phyloP scores from a whole-genome alignment of 164 flowering plant species.

The Tetracentron sinense region DNA sequence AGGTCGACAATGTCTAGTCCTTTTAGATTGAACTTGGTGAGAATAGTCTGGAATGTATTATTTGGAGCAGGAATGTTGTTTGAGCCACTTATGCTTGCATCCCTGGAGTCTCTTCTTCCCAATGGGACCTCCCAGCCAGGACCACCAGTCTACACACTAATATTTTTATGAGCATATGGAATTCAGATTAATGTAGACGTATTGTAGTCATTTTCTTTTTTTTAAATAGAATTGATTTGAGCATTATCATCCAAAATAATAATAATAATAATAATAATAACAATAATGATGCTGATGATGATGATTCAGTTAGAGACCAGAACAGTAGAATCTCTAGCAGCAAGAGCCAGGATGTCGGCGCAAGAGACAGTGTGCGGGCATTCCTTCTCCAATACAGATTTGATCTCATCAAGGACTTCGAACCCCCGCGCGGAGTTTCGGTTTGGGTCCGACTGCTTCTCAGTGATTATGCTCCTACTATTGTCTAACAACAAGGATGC shows the following conservation, averaged over 20 bases:
- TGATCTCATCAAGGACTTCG: slow-evolving; percentile 14
- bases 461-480: slow-evolving; percentile 2
- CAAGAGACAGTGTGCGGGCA: slow-evolving; percentile 25
- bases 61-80: background rate
- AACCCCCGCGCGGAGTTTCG: slow-evolving; percentile 11
- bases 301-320: background rate
- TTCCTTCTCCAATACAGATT: slow-evolving; percentile 12
- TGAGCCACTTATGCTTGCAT: background rate
- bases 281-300: background rate
- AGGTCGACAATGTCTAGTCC: background rate
- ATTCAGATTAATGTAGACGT: background rate
- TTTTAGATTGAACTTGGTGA: background rate
- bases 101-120: background rate
- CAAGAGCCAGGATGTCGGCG: slow-evolving; percentile 28
- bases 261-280: too few relatives aligned
- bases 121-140: background rate
- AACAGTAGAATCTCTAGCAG: slow-evolving; percentile 21
- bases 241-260: too few relatives aligned
- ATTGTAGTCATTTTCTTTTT: background rate
- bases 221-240: too few relatives aligned
- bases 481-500: slow-evolving; percentile 21
- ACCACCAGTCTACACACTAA: background rate
- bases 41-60: background rate
- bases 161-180: too few relatives aligned
- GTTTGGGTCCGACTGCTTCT: slow-evolving; percentile 18